phyloP scores from a whole-genome alignment of 805 yeast genomes.

The Kazachstania kunashirensis region DNA sequence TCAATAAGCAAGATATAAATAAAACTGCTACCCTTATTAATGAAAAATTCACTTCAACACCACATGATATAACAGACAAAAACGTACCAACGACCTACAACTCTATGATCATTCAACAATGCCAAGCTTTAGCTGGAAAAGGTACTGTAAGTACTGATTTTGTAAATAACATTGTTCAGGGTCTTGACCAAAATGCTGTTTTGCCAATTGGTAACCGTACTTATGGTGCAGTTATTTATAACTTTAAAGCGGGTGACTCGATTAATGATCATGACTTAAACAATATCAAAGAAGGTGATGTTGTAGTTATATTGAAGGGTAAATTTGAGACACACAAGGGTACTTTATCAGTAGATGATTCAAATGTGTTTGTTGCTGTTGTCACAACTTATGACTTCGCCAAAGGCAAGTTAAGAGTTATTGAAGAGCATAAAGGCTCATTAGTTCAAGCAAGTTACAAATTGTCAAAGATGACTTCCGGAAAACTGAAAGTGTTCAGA shows the following conservation, averaged over 20 bases:
- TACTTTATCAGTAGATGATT: slow-evolving; percentile 45
- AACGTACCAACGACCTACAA: slow-evolving; percentile 44
- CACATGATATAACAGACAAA: background rate
- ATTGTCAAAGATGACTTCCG: slow-evolving; percentile 64
- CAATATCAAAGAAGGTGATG: slow-evolving; percentile 74
- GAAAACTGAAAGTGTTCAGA: slow-evolving; percentile 73
- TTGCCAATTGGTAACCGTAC: slow-evolving; percentile 53
- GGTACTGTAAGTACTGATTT: slow-evolving; percentile 6
- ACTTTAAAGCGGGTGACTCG: slow-evolving; percentile 43
- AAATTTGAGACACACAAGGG: slow-evolving; percentile 55
- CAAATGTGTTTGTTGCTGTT: slow-evolving; percentile 44
- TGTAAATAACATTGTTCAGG: slow-evolving; percentile 5
- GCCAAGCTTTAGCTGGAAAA: slow-evolving; percentile 3
- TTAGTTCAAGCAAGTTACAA: slow-evolving; percentile 54
- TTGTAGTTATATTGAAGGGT: slow-evolving; percentile 66
- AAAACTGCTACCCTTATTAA: slow-evolving; percentile 32
- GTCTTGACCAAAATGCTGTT: slow-evolving; percentile 5
- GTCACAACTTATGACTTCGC: slow-evolving; percentile 64
- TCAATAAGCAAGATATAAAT: slow-evolving; percentile 45
- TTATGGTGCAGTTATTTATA: slow-evolving; percentile 47
- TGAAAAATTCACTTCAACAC: slow-evolving; percentile 21
- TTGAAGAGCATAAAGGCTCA: slow-evolving; percentile 47
- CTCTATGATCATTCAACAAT: slow-evolving; percentile 31
- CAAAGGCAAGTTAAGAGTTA: slow-evolving; percentile 61
- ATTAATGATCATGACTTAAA: slow-evolving; percentile 42